Percentiles rank a stretch among this genome's conserved stretches.
Evolutionary conservation across 2,329 filamentous ascomycete genomes (phyloP).

Genomic region (Aspergillus arachidicola): DNA sequence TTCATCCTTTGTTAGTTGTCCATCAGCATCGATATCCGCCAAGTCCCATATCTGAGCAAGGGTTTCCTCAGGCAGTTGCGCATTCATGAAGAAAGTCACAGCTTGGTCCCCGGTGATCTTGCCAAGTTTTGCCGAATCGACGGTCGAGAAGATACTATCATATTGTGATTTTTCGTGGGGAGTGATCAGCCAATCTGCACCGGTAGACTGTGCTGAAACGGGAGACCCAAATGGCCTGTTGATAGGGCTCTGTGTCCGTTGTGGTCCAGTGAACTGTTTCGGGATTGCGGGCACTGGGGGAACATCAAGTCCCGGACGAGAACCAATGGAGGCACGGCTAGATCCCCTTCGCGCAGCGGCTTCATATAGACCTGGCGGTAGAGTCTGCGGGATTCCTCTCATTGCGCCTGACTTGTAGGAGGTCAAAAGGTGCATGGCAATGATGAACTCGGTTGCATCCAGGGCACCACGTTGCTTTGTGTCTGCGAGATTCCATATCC

Average conservation of each 20-base stretch:
- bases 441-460: constrained; percentile 88
- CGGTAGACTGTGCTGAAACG: constrained; percentile 57
- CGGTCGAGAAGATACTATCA: constrained; percentile 78
- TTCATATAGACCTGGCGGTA: constrained; percentile 87
- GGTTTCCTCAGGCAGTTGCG: constrained; percentile 81
- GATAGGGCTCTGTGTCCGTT: constrained; percentile 63
- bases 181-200: constrained; percentile 78
- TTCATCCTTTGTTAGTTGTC: constrained; percentile 81
- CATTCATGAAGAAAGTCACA: constrained; percentile 91
- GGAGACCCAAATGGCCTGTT: constrained; percentile 54
- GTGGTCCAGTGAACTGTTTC: constrained; percentile 71
- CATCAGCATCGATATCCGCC: constrained; percentile 88
- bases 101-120: constrained; percentile 93
- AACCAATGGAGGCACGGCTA: constrained; percentile 55
- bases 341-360: constrained; percentile 74
- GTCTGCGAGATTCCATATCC: constrained; percentile 94
- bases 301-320: constrained; percentile 49
- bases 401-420: constrained; percentile 85
- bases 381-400: constrained; percentile 73
- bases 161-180: constrained; percentile 84
- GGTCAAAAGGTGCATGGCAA: constrained; percentile 95
- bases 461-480: constrained; percentile 88
- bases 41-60: constrained; percentile 97
- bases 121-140: constrained; percentile 80
- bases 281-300: constrained; percentile 70